Evolutionary conservation across 2,329 filamentous ascomycete species (phyloP).

Genomic region (Pyrenochaeta sp.): DNA sequence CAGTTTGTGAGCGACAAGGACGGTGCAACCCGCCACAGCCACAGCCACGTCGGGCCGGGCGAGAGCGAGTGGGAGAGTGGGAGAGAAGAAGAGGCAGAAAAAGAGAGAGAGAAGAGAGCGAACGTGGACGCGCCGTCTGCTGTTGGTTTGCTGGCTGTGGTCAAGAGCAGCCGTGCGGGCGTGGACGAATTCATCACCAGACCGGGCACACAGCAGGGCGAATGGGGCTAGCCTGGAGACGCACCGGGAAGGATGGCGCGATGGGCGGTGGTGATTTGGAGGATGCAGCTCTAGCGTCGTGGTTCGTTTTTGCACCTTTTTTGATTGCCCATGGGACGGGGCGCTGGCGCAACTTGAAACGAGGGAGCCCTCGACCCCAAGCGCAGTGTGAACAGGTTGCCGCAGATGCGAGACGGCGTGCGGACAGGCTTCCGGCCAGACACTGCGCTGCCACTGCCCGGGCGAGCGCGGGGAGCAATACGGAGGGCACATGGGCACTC

Average conservation of each 20-base stretch:
- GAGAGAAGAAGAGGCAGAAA: not conserved
- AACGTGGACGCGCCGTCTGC: not conserved
- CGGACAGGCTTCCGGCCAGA: not conserved
- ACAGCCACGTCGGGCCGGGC: not conserved
- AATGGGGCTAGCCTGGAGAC: conserved; percentile 16
- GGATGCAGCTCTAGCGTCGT: conserved; percentile 4
- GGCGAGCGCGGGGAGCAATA: not conserved
- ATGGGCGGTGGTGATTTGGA: conserved; percentile 10
- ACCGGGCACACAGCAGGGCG: conserved; percentile 14
- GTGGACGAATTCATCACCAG: conserved; percentile 10
- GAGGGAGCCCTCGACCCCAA: conserved; percentile 5
- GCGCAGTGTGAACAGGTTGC: conserved; percentile 10
- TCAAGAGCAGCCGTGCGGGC: not conserved
- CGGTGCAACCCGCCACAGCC: no score
- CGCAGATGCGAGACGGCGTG: conserved; percentile 21
- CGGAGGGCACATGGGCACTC: not conserved
- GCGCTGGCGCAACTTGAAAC: conserved; percentile 16
- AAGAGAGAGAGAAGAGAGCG: no score
- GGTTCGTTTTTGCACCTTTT: conserved; percentile 2
- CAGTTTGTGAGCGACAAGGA: not conserved
- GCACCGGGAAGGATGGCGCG: conserved; percentile 14
- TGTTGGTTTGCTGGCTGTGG: no score
- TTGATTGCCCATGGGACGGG: not conserved
- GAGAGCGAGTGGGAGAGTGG: not conserved
- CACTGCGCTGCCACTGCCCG: not conserved